Base-by-base conservation (phyloP, 345 rosid genomes). In the Arabidopsis suecica region DNA sequence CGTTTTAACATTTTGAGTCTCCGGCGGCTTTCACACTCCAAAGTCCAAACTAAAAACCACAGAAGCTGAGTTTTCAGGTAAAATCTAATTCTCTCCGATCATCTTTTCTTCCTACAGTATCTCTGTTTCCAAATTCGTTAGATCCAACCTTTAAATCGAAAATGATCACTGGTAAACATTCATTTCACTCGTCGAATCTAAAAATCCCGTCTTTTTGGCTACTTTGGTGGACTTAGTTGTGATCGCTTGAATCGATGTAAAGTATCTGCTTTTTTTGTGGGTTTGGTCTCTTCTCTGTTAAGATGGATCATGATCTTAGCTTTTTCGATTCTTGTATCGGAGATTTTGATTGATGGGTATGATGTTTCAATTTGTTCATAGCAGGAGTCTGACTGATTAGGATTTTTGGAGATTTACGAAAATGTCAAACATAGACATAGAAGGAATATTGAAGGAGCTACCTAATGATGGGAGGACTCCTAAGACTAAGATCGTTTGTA, bases 381-480 rank as follows among this genome's bases (percentile, higher is more conserved):
- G 14, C 61, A 74, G 78, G 73, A 57, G 20, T 30, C 18, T 38
- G 50, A 22, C 18, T 38, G 50, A 22, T n/a, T 37, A 51, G 59
- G 58, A 5, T 25, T 61, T 60, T 48, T 47, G 49, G 30, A 25
- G 60, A 49, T 38, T 61, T 6, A 55, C 62, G 33, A 54, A 69
- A 65, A 93, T 93, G 98, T 91, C 96, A 33, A 93, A 86, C 83
- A 91, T 93, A 32, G 96, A 93, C 76, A 89, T 91, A 0, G 91
- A 84, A 71, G 98, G 98, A 55, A 83, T 93, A 73, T 58, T 93
- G 78, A 82, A 83, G 84, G 93, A 84, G 44, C 82, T 82, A 3
- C 88, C 82, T 0, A 71, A 82, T 13, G 88, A 91, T 75, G 81
- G 81, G 20, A 75, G 61, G 47, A 69, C 44, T 50, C 85, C 89